These are phyloP conservation scores for Pyricularia grisea DNA, from an alignment of 2,329 filamentous ascomycete genomes.

Conservation along the genomic window DNA sequence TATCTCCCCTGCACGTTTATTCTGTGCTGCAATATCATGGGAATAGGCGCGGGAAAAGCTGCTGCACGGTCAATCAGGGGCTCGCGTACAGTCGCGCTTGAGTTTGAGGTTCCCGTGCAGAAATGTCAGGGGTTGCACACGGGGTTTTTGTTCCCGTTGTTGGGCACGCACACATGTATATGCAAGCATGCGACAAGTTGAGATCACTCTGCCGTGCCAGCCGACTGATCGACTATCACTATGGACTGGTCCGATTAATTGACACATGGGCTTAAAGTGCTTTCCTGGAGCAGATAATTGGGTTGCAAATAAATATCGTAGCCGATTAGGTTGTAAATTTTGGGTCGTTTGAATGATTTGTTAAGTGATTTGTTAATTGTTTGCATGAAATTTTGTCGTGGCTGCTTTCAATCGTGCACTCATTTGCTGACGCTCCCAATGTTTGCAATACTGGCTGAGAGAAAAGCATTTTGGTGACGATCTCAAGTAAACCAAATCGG, in stretches of 20 bases:
- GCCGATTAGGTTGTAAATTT: not conserved
- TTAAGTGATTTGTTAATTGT: not conserved
- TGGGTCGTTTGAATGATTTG: too few relatives aligned
- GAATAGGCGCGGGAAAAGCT: not conserved
- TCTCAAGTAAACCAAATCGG: not conserved
- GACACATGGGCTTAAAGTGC: not conserved
- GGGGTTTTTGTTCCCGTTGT: not conserved
- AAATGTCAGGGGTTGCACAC: not conserved
- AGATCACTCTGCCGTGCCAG: not conserved
- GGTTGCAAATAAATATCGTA: not conserved
- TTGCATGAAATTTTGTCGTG: not conserved
- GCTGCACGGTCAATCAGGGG: conserved; percentile 1
- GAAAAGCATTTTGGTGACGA: not conserved
- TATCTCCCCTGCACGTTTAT: not conserved
- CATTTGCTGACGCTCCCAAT: too few relatives aligned
- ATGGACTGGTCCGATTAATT: not conserved
- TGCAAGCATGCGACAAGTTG: not conserved
- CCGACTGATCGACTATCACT: not conserved
- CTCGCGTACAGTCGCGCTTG: not conserved
- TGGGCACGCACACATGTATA: not conserved
- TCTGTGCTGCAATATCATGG: not conserved
- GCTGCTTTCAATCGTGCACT: not conserved
- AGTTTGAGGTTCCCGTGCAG: conserved; percentile 1
- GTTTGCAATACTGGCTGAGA: not conserved
- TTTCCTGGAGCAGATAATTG: not conserved